phyloP scores from a whole-genome alignment of 176 grass and related monocot genomes.

The Aegilops longissima region DNA sequence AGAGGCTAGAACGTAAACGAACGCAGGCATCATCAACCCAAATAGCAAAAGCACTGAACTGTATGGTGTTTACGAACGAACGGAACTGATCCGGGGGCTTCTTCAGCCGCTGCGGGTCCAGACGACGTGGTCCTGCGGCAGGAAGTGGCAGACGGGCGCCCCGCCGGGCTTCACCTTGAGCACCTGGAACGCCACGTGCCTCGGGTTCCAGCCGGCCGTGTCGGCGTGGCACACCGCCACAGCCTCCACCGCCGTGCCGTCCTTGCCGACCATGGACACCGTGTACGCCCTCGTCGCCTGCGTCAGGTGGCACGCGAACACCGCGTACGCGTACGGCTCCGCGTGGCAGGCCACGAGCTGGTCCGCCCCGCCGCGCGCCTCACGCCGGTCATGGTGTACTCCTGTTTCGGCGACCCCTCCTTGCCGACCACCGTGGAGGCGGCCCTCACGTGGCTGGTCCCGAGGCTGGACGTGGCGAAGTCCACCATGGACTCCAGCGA shows the following conservation, averaged over 20 bases:
- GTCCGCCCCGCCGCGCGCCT: conserved; percentile 19
- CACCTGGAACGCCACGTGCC: conserved; percentile 76
- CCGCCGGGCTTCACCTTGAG: conserved; percentile 78
- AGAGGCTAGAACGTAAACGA: conserved; percentile 7
- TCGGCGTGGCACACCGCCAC: conserved; percentile 79
- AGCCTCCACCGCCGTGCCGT: conserved; percentile 61
- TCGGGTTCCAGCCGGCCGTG: conserved; percentile 77
- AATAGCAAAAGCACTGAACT: neutral
- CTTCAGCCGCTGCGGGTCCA: conserved; percentile 60
- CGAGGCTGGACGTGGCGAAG: conserved; percentile 68
- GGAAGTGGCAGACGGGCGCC: conserved; percentile 79
- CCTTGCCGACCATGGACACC: conserved; percentile 64
- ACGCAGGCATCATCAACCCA: neutral
- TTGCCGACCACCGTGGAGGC: conserved; percentile 46
- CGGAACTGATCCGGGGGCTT: neutral
- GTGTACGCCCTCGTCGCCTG: conserved; percentile 59
- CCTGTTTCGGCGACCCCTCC: conserved; percentile 39
- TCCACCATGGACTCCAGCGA: conserved; percentile 97
- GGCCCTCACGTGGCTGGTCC: conserved; percentile 55
- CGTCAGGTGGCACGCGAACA: conserved; percentile 81
- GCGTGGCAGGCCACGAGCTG: conserved; percentile 72
- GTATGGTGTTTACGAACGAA: neutral
- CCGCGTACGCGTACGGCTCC: conserved; percentile 72
- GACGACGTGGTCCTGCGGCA: conserved; percentile 76
- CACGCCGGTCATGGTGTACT: conserved; percentile 57